Conservation (phyloP, 1,284 basidiomycete genomes). For the Lentinula novae-zelandiae region DNA sequence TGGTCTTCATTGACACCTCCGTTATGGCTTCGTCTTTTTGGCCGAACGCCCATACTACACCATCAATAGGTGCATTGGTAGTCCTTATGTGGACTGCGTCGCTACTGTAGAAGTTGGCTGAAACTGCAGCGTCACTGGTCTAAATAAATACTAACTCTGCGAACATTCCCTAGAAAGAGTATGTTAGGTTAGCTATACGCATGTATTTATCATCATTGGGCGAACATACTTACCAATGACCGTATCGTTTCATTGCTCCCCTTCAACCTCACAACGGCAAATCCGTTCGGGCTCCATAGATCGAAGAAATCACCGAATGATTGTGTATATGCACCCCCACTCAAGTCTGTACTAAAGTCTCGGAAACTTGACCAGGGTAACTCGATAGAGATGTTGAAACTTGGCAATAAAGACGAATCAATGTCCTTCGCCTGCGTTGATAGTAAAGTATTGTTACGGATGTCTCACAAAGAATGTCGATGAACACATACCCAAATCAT, state of each 20-base stretch:
- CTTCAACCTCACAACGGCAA: not conserved
- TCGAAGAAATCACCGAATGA: not conserved
- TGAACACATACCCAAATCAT: conserved; percentile 5
- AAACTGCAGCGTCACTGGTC: not conserved
- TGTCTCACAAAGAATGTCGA: not conserved
- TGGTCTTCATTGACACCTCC: not conserved
- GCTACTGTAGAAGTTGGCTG: not conserved
- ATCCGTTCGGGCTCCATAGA: not conserved
- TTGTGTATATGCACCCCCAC: not conserved
- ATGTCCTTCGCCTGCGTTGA: not conserved
- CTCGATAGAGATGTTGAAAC: not conserved
- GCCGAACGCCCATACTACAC: not conserved
- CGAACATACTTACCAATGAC: not conserved
- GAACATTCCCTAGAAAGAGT: not conserved
- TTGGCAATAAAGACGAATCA: not conserved
- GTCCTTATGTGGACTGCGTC: not conserved
- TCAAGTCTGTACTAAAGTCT: conserved; percentile 3
- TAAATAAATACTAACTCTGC: not conserved
- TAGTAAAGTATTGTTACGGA: not conserved
- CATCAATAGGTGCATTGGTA: not conserved
- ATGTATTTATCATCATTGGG: not conserved
- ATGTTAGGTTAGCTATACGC: not conserved
- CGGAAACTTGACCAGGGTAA: not conserved
- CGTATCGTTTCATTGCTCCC: not conserved
- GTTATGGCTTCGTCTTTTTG: not conserved